These are phyloP conservation scores for Helotiales sp. DNA, from an alignment of 2,329 filamentous ascomycete species.

Conservation along the genomic window DNA sequence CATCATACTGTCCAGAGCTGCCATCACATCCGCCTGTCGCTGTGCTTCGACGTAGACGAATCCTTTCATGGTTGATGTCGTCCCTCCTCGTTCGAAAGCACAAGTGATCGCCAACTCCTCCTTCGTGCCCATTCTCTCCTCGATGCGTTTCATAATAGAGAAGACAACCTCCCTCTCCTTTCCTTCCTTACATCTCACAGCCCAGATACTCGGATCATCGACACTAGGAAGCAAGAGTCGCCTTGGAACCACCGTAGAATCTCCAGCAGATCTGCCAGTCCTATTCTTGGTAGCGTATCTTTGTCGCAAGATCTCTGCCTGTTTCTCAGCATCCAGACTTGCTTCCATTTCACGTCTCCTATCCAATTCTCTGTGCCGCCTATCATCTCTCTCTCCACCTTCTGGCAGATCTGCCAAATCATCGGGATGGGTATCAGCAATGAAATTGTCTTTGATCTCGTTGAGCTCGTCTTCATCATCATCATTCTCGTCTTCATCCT, in stretches of 20 bases:
- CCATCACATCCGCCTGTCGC: constrained; percentile 80
- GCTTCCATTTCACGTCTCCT: constrained; percentile 84
- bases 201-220: constrained; percentile 95
- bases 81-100: constrained; percentile 83
- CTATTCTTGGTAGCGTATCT: constrained; percentile 83
- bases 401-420: constrained; percentile 76
- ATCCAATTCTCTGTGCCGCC: constrained; percentile 91
- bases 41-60: constrained; percentile 94
- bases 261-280: constrained; percentile 63
- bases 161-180: constrained; percentile 93
- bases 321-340: constrained; percentile 89
- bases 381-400: constrained; percentile 81
- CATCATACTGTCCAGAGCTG: constrained; percentile 78
- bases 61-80: constrained; percentile 81
- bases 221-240: constrained; percentile 87
- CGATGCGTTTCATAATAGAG: constrained; percentile 82
- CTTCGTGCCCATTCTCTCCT: constrained; percentile 76
- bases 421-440: constrained; percentile 87
- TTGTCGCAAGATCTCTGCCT: constrained; percentile 82
- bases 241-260: constrained; percentile 79
- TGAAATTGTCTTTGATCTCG: constrained; percentile 75
- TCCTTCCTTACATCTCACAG: constrained; percentile 86
- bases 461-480: constrained; percentile 89
- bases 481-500: constrained; percentile 81
- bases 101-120: constrained; percentile 83